Conservation (phyloP, 495 filamentous ascomycete genomes). For the Xylaria scruposa region DNA sequence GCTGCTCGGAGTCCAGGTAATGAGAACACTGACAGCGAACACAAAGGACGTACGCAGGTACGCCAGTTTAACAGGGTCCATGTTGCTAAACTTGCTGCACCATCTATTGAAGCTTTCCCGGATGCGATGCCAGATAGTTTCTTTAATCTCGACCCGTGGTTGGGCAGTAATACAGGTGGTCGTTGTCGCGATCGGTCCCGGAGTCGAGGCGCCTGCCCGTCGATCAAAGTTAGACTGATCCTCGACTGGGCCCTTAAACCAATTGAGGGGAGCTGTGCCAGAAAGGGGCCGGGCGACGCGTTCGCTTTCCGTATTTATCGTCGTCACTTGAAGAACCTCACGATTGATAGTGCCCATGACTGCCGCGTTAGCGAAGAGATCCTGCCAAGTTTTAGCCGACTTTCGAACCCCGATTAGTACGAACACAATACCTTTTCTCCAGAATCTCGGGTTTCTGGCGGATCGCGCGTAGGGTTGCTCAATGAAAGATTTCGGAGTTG, state of each 20-base stretch:
- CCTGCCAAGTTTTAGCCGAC: slow-evolving; percentile 25
- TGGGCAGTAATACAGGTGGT: slow-evolving; percentile 34
- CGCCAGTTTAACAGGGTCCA: slow-evolving; percentile 70
- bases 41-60: slow-evolving; percentile 83
- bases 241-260: slow-evolving; percentile 39
- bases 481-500: slow-evolving; percentile 59
- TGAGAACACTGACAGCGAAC: slow-evolving; percentile 77
- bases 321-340: slow-evolving; percentile 41
- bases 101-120: slow-evolving; percentile 26
- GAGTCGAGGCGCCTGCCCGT: slow-evolving; percentile 18
- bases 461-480: slow-evolving; percentile 39
- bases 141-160: slow-evolving; percentile 29
- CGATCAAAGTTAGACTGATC: slow-evolving; percentile 30
- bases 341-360: slow-evolving; percentile 42
- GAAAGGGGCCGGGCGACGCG: slow-evolving; percentile 28
- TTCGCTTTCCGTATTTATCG: slow-evolving; percentile 38
- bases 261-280: slow-evolving; percentile 30
- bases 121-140: slow-evolving; percentile 27
- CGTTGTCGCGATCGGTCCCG: slow-evolving; percentile 34
- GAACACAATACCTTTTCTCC: slow-evolving; percentile 48
- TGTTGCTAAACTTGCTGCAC: slow-evolving; percentile 46
- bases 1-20: slow-evolving; percentile 85
- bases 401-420: background rate
- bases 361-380: slow-evolving; percentile 38
- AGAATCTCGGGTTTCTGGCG: slow-evolving; percentile 38